Evolutionary conservation across 2,329 filamentous ascomycete species (phyloP).

Genomic region (Sporothrix dimorphospora): DNA sequence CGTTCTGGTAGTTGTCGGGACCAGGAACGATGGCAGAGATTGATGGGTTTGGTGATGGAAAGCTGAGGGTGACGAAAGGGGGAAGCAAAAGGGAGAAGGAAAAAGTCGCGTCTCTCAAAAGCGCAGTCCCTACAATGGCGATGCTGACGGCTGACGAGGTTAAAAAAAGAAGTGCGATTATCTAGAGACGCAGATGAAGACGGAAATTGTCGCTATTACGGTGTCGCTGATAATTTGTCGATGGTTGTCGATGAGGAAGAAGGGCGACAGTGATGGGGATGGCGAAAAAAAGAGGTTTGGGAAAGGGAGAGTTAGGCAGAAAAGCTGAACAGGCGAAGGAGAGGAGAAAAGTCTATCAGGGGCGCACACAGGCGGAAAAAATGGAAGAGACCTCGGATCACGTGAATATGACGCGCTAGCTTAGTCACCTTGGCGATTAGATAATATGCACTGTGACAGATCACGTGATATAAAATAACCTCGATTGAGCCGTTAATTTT

Average conservation of each 20-base stretch:
- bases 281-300: conserved; percentile 2
- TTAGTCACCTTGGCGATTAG: not conserved
- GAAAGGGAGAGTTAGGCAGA: conserved; percentile 7
- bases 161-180: not conserved
- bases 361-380: not conserved
- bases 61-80: not conserved
- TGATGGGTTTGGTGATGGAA: not conserved
- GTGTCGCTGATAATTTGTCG: not conserved
- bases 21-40: not conserved
- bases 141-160: not conserved
- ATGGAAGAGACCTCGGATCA: not conserved
- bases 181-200: not conserved
- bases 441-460: not conserved
- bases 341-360: not conserved
- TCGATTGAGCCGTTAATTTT: conserved; percentile 6
- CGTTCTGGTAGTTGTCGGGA: not conserved
- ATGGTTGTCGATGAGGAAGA: conserved; percentile 9
- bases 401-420: not conserved
- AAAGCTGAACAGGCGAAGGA: not conserved
- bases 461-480: not conserved
- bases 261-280: not conserved
- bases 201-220: not conserved
- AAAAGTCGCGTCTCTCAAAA: not conserved
- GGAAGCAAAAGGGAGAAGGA: not conserved
- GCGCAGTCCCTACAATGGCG: conserved; percentile 1